phyloP scores from a whole-genome alignment of 176 grass and related monocot species.

The Otatea glauca region DNA sequence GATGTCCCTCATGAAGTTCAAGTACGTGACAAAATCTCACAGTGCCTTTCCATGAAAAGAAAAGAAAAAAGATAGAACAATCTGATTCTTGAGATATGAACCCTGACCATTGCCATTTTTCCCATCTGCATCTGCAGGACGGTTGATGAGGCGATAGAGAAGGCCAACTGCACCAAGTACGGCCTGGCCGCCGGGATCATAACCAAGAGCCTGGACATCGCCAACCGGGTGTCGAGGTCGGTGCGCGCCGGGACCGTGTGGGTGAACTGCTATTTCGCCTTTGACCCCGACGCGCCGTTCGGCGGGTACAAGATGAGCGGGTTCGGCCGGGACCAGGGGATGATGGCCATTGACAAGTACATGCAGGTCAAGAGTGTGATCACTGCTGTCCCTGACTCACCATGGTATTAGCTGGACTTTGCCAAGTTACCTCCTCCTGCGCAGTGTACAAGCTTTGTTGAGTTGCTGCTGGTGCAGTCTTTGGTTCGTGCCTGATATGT shows the following conservation, averaged over 20 bases:
- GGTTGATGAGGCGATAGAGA: conserved; percentile 76
- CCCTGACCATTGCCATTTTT: background rate
- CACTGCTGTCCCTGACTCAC: conserved; percentile 74
- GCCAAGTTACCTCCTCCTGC: background rate
- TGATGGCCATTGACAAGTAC: conserved; percentile 77
- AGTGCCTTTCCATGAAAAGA: background rate
- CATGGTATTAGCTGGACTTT: conserved; percentile 53
- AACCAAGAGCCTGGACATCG: conserved; percentile 69
- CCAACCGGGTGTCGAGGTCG: conserved; percentile 74
- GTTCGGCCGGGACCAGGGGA: conserved; percentile 74
- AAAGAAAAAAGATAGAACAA: background rate
- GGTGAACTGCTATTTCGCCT: conserved; percentile 90
- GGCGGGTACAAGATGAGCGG: conserved; percentile 92
- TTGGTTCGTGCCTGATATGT: background rate
- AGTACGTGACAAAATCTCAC: conserved; percentile 39
- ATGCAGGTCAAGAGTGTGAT: conserved; percentile 82
- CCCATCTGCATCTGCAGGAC: conserved; percentile 46
- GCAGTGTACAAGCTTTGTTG: conserved; percentile 7
- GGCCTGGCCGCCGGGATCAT: conserved; percentile 73
- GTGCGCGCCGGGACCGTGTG: conserved; percentile 73
- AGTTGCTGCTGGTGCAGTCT: background rate
- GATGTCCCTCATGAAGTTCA: conserved; percentile 92
- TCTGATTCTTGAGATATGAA: background rate
- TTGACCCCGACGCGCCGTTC: conserved; percentile 77
- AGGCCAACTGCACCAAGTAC: conserved; percentile 74